Base-by-base conservation (phyloP, 345 rosid genomes). In the Eucalyptus tenuipes region DNA sequence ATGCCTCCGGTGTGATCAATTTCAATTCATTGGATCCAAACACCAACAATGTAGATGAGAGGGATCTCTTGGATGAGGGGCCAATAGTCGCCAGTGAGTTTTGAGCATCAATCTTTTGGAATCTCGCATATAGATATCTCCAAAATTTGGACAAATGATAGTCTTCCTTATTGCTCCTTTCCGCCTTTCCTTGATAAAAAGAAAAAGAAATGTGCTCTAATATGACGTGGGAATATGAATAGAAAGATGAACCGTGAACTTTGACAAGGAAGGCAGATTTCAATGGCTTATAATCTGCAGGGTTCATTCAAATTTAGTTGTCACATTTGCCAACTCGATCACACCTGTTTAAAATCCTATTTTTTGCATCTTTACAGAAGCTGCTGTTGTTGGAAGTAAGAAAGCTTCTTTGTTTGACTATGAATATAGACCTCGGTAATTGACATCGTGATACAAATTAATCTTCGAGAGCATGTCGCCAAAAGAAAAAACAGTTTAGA, bases 151-250 rank as follows among this genome's bases (percentile, higher is more conserved):
- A 48, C 49, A 48, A 15, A 48, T 48, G 15, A 48, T 48, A 48
- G 6, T 48, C 49, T 4, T 48, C 15, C 49, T 48, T 48, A 48
- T 48, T 50, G 20, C 53, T 16, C 53, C 53, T 6, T 50, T 0
- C 53, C 2, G 53, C 53, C 53, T 50, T 50, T 50, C 53, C 53
- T 50, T 50, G 8, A 16, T 7, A 50, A 6, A 50, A 16, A 50
- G 53, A 16, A 6, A 49, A 50, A 16, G 53, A 50, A 50, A 50
- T 50, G 53, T 50, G 53, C 53, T 16, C 8, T 50, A 8, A 50
- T 0, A 50, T 50, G 0, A 0, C 2, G 20, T 16, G 49, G 49
- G 15, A 48, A 13, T 48, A 1, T 48, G 15, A 50, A 50, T 16
- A 6, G 20, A 50, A 16, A 50, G 53, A 16, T 16, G 20, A 50